These are phyloP conservation scores for Beauveria bassiana DNA, from an alignment of 2,329 filamentous ascomycete species.

Conservation along the genomic window DNA sequence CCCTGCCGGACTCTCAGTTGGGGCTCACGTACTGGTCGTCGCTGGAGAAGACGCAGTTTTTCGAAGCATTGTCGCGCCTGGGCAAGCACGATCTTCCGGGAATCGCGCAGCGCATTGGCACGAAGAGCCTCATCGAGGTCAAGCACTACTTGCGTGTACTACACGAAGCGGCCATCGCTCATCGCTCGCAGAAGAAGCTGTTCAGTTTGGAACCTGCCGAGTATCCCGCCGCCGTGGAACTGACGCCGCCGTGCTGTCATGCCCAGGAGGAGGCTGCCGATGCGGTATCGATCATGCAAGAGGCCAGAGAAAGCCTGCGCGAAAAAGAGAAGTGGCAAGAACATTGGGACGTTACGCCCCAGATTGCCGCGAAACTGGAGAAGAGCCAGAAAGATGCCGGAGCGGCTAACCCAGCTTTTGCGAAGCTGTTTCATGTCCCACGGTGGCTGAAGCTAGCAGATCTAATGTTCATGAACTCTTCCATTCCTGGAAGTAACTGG, in stretches of 20 bases:
- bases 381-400: conserved; percentile 16
- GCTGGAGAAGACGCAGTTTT: conserved; percentile 64
- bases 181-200: conserved; percentile 27
- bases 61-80: conserved; percentile 53
- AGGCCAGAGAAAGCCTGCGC: conserved; percentile 49
- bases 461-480: conserved; percentile 68
- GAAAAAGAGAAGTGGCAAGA: conserved; percentile 56
- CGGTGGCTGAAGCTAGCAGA: conserved; percentile 58
- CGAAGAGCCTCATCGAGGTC: conserved; percentile 70
- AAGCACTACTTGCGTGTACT: conserved; percentile 61
- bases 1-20: conserved; percentile 45
- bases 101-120: conserved; percentile 56
- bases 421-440: conserved; percentile 48
- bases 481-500: conserved; percentile 60
- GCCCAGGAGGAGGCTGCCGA: conserved; percentile 64
- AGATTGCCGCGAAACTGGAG: conserved; percentile 25
- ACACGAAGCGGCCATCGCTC: conserved; percentile 37
- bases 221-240: conserved; percentile 64
- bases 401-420: conserved; percentile 34
- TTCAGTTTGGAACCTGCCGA: conserved; percentile 40
- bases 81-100: conserved; percentile 54
- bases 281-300: conserved; percentile 55
- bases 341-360: conserved; percentile 56
- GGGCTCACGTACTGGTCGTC: conserved; percentile 64
- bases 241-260: conserved; percentile 56